These are phyloP conservation scores for Globisporangium barbulae DNA, from an alignment of 352 stramenopile species.

Conservation along the genomic window DNA sequence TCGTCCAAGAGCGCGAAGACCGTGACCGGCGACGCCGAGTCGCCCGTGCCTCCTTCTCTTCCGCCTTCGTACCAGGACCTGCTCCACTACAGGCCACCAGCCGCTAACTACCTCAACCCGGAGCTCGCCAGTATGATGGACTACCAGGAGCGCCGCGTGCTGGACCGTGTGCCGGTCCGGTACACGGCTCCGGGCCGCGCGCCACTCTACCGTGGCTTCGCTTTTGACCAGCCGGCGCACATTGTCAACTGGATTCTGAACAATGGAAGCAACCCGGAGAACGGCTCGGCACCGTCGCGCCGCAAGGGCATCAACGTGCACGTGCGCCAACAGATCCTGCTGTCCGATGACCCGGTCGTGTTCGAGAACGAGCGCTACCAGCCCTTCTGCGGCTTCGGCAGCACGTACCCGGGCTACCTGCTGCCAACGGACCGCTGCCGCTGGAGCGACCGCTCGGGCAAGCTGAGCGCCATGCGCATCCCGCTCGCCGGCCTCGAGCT, in stretches of 20 bases:
- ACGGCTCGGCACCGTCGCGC: slow-evolving; percentile 20
- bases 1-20: not conserved
- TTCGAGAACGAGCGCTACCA: slow-evolving; percentile 89
- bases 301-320: slow-evolving; percentile 61
- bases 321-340: slow-evolving; percentile 64
- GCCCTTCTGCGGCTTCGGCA: slow-evolving; percentile 80
- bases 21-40: not conserved
- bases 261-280: slow-evolving; percentile 26
- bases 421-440: slow-evolving; percentile 76
- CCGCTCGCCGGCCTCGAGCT: slow-evolving; percentile 64
- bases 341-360: slow-evolving; percentile 70
- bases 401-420: slow-evolving; percentile 77
- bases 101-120: slow-evolving; percentile 55
- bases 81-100: slow-evolving; percentile 41
- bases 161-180: slow-evolving; percentile 46
- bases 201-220: slow-evolving; percentile 76
- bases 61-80: slow-evolving; percentile 27
- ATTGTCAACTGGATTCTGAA: slow-evolving; percentile 77
- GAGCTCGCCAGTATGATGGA: slow-evolving; percentile 76
- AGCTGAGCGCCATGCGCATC: slow-evolving; percentile 68
- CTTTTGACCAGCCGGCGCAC: slow-evolving; percentile 75
- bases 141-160: slow-evolving; percentile 66
- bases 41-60: slow-evolving; percentile 7
- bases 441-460: slow-evolving; percentile 82
- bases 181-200: slow-evolving; percentile 38